A percentile compares a stretch with the other conserved stretches of the same genome.
These are phyloP conservation scores for Zhuliangozyma parablackwelliae DNA, from an alignment of 1,139 yeast genomes.

Conservation along the genomic window DNA sequence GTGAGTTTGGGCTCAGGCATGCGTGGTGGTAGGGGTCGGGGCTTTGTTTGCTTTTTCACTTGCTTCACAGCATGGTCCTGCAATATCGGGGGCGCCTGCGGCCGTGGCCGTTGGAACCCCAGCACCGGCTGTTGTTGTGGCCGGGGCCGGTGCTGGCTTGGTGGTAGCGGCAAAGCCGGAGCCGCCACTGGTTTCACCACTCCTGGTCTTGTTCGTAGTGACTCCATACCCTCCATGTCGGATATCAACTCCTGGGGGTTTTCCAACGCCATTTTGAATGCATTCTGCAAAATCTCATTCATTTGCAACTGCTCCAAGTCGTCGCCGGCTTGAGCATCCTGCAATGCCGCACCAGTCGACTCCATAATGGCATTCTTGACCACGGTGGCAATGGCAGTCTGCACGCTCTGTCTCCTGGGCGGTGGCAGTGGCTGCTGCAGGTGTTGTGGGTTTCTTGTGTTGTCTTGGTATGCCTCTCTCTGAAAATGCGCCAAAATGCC, in stretches of 20 bases:
- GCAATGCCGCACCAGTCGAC: background rate
- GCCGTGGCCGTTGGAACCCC: no score
- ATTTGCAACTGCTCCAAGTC: slow-evolving; percentile 51
- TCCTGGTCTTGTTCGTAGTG: background rate
- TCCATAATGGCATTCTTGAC: slow-evolving; percentile 20
- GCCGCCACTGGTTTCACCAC: background rate
- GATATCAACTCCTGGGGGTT: slow-evolving; percentile 55
- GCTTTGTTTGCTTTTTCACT: slow-evolving; percentile 7
- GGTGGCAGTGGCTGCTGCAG: no score
- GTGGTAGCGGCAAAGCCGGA: no score
- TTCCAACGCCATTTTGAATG: slow-evolving; percentile 67
- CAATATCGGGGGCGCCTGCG: no score
- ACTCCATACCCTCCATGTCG: slow-evolving; percentile 36
- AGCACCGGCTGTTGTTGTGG: no score
- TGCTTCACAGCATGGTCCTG: background rate
- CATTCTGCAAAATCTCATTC: slow-evolving; percentile 70
- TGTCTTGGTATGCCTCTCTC: slow-evolving; percentile 29
- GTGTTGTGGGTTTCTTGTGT: slow-evolving; percentile 1
- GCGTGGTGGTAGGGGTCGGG: slow-evolving; percentile 7
- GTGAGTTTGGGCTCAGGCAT: background rate
- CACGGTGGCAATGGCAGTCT: slow-evolving; percentile 23
- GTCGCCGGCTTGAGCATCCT: slow-evolving; percentile 11
- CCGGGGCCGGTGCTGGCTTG: no score
- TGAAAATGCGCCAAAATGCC: slow-evolving; percentile 37
- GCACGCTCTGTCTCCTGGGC: slow-evolving; percentile 8